Evolutionary conservation across 2,329 filamentous ascomycete species (phyloP), one percentile per base, ranked within the genome.

Genomic region (Pseudomassariella vexata): DNA sequence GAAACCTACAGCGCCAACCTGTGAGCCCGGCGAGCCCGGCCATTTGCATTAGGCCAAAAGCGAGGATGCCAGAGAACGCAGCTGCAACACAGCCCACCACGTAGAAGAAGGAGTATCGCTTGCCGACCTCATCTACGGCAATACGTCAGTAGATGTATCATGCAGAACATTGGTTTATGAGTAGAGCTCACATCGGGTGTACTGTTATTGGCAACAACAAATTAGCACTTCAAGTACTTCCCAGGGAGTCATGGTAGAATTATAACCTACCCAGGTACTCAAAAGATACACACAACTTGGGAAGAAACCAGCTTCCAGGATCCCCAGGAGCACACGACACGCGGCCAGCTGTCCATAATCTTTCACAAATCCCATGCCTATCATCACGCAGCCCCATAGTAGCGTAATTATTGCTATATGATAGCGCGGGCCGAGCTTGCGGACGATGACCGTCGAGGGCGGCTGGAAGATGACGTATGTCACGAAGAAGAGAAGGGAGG

Each of bases 401-500:
- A 76, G 36, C 3, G 70, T 73, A 45, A 81, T 75, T 25, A 49
- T 37, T 1, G 69, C 55, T 2, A 82, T 59, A 36, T 78, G 75
- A 21, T 66, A 51, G 5, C 76, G 68, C 4, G 77, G 73, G 1
- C 83, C 82, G 30, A 87, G 47, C 47, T 76, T 76, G 21, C 82
- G 77, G 30, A 82, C 68, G 20, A 85, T 55, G 24, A 86, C 60
- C 1, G 82, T 86, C 3, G 81, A 81, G 0, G 80, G 80, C 1
- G 81, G 76, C 49, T 88, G 82, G 40, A 85, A 81, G 30, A 84
- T 32, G 39, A 82, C 71, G 53, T 87, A 88, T 1, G 80, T 73
- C 43, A 84, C 67, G 64, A 86, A 87, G 63, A 87, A 87, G 47
- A 85, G 66, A 21, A 86, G 63, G 4, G 81, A 81, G 35, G 82